Percentiles rank a stretch among this genome's conserved stretches.
Evolutionary conservation across 768 basidiomycete genomes (phyloP).

Genomic region (Tricholoma saponaceum): DNA sequence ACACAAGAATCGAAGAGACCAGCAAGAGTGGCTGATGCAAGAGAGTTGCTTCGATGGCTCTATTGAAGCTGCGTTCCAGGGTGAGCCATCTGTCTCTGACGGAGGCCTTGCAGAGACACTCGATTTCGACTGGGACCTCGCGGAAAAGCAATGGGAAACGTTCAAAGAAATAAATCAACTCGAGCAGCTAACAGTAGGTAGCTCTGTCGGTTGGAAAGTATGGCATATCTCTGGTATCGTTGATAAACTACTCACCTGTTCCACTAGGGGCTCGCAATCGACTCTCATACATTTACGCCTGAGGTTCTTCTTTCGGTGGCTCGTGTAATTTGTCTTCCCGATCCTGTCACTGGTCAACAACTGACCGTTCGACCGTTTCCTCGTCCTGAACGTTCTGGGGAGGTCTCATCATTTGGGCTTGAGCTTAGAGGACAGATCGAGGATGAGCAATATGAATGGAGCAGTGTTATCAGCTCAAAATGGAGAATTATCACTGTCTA

Average conservation of each 20-base stretch:
- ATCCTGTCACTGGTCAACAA: slow-evolving; percentile 1
- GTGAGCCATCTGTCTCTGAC: slow-evolving; percentile 4
- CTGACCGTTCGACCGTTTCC: slow-evolving; percentile 14
- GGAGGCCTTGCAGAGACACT: slow-evolving; percentile 1
- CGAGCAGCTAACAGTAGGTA: slow-evolving; percentile 24
- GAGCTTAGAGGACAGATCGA: slow-evolving; percentile 15
- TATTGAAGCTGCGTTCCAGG: slow-evolving; percentile 6
- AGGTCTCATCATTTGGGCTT: slow-evolving; percentile 18
- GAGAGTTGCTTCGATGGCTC: not conserved
- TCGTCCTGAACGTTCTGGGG: slow-evolving; percentile 11
- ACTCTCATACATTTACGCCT: slow-evolving; percentile 55
- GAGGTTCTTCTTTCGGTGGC: slow-evolving; percentile 51
- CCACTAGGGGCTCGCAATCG: slow-evolving; percentile 53
- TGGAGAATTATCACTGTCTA: slow-evolving; percentile 18
- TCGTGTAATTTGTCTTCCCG: slow-evolving; percentile 25
- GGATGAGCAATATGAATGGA: slow-evolving; percentile 20
- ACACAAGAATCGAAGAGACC: slow-evolving; percentile 10
- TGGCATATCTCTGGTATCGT: slow-evolving; percentile 6
- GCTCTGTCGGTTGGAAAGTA: slow-evolving; percentile 49
- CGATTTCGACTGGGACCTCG: slow-evolving; percentile 33
- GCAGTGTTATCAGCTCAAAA: slow-evolving; percentile 13
- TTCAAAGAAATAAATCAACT: slow-evolving; percentile 18
- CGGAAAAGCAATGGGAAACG: slow-evolving; percentile 29
- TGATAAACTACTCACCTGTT: not conserved
- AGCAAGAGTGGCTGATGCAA: not conserved